phyloP scores from a whole-genome alignment of 129 eudicot genomes.

The Lactuca sativa region DNA sequence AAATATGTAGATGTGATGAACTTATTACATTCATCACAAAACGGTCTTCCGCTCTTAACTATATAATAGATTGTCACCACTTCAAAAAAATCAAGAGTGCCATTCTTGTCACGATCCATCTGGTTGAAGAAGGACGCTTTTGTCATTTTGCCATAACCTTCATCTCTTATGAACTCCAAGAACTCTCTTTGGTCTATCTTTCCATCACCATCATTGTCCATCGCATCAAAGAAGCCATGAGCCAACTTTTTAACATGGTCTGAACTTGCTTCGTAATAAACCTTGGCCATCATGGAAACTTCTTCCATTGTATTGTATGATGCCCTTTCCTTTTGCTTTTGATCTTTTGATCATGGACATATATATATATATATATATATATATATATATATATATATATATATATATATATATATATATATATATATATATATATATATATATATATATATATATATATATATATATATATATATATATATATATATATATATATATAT shows the following conservation, averaged over 20 bases:
- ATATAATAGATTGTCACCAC: constrained; percentile 55
- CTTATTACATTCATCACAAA: constrained; percentile 36
- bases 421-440: too few species aligned
- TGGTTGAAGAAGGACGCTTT: constrained; percentile 31
- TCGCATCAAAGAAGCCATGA: constrained; percentile 36
- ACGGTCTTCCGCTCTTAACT: constrained; percentile 54
- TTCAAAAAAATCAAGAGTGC: constrained; percentile 44
- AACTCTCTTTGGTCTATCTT: constrained; percentile 41
- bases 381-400: too few species aligned
- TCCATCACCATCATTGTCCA: constrained; percentile 47
- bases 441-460: too few species aligned
- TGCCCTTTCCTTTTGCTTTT: background rate
- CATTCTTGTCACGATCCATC: constrained; percentile 35
- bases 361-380: too few species aligned
- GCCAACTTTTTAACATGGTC: constrained; percentile 28
- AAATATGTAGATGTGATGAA: constrained; percentile 40
- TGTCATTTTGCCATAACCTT: constrained; percentile 36
- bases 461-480: too few species aligned
- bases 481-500: too few species aligned
- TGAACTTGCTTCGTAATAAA: constrained; percentile 39
- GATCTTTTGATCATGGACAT: background rate
- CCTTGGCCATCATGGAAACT: constrained; percentile 39
- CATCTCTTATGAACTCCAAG: constrained; percentile 32
- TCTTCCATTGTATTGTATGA: constrained; percentile 33
- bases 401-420: too few species aligned